Percentiles rank a stretch among this genome's conserved stretches.
Evolutionary conservation across 139 green algal genomes (phyloP).

Genomic region (Monoraphidium neglectum): DNA sequence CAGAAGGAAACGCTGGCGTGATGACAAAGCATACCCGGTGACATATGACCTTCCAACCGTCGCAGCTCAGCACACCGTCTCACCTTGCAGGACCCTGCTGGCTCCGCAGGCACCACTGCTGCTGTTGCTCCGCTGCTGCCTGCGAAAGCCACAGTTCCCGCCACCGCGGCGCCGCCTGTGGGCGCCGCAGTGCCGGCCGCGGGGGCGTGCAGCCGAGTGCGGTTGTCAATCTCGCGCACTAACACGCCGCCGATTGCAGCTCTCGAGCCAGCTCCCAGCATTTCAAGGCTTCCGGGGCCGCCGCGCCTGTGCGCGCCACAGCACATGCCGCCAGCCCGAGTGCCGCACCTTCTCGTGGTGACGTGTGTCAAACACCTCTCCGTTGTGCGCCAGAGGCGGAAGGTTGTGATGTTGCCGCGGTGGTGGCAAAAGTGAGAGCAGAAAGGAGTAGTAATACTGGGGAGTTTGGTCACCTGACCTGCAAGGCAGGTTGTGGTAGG

Average conservation of each 20-base stretch:
- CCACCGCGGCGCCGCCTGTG: neutral
- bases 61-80: constrained; percentile 43
- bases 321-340: too few relatives aligned
- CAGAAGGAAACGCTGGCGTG: too few relatives aligned
- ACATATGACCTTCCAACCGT: too few relatives aligned
- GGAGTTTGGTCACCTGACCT: too few relatives aligned
- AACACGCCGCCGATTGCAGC: constrained; percentile 89
- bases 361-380: too few relatives aligned
- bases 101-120: constrained; percentile 47
- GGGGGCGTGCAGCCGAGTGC: constrained; percentile 2
- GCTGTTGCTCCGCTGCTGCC: neutral
- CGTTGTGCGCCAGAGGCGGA: too few relatives aligned
- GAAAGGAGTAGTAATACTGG: too few relatives aligned
- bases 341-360: too few relatives aligned
- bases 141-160: constrained; percentile 1
- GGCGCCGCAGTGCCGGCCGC: neutral
- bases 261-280: constrained; percentile 50
- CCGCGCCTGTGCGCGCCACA: constrained; percentile 11
- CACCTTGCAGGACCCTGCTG: constrained; percentile 75
- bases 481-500: too few relatives aligned
- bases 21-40: too few relatives aligned
- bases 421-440: too few relatives aligned
- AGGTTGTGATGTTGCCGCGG: too few relatives aligned
- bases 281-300: constrained; percentile 10
- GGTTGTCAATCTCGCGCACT: constrained; percentile 82